These are phyloP conservation scores for Selenicereus undatus DNA, from an alignment of 148 eudicot species.

Conservation along the genomic window DNA sequence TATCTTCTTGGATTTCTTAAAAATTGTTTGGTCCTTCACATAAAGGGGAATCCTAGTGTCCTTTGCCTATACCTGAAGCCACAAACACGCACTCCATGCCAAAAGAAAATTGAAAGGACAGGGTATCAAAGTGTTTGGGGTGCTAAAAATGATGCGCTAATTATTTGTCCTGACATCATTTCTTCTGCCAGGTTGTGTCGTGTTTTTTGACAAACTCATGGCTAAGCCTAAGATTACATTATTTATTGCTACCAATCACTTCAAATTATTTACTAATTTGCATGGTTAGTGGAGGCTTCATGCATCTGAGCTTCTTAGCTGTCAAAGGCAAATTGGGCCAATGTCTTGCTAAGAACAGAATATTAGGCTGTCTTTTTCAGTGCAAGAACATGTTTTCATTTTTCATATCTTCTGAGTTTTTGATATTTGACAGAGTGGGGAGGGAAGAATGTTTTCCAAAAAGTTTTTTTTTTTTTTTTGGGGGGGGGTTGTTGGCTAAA, in stretches of 20 bases:
- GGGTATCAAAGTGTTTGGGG: conserved; percentile 3
- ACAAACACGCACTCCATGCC: conserved; percentile 23
- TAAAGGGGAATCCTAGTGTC: not conserved
- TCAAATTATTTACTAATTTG: conserved; percentile 10
- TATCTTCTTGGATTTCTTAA: not conserved
- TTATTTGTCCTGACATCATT: conserved; percentile 26
- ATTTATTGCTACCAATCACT: conserved; percentile 1
- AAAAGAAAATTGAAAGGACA: conserved; percentile 19
- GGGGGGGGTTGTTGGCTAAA: too few relatives aligned
- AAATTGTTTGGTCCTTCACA: too few relatives aligned
- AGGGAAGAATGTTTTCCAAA: too few relatives aligned
- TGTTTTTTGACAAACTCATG: conserved; percentile 1
- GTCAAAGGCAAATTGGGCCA: conserved; percentile 14
- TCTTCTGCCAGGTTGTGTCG: conserved; percentile 27
- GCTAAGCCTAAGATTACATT: conserved; percentile 10
- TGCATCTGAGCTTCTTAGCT: conserved; percentile 29
- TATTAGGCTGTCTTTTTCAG: too few relatives aligned
- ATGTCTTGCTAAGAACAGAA: not conserved
- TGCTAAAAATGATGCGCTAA: conserved; percentile 21
- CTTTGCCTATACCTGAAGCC: conserved; percentile 24
- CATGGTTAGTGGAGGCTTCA: conserved; percentile 33
- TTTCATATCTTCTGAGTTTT: too few relatives aligned
- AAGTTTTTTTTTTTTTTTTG: too few relatives aligned
- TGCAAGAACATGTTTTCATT: too few relatives aligned
- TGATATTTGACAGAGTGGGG: too few relatives aligned